phyloP scores from a whole-genome alignment of 2,329 filamentous ascomycete genomes.

The Apiospora phragmitis region DNA sequence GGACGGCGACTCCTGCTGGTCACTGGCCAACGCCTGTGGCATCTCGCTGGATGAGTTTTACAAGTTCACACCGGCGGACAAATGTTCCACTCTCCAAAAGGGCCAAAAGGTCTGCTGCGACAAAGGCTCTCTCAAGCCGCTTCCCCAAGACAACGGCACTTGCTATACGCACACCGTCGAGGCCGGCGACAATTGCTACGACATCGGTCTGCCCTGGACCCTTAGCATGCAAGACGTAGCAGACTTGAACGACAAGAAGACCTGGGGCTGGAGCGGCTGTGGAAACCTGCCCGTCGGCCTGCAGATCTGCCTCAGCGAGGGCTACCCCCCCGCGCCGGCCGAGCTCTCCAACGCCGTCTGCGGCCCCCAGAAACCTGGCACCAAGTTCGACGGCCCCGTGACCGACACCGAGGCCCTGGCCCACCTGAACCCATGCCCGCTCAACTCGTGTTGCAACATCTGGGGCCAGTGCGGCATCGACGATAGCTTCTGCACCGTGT shows the following conservation, averaged over 20 bases:
- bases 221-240: not conserved
- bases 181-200: not conserved
- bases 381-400: constrained; percentile 26
- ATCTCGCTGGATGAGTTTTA: constrained; percentile 12
- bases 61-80: constrained; percentile 12
- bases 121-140: constrained; percentile 16
- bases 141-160: constrained; percentile 19
- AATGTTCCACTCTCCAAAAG: constrained; percentile 16
- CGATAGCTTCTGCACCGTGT: not conserved
- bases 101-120: constrained; percentile 22
- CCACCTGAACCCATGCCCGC: constrained; percentile 46
- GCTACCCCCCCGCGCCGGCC: constrained; percentile 41
- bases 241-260: constrained; percentile 8
- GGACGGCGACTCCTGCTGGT: not conserved
- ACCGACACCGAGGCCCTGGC: constrained; percentile 32
- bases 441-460: constrained; percentile 42
- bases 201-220: not conserved
- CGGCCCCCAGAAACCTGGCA: constrained; percentile 45
- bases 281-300: constrained; percentile 27
- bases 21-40: not conserved
- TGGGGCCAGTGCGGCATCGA: constrained; percentile 30
- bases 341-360: constrained; percentile 39
- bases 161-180: constrained; percentile 19
- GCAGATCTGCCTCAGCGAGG: constrained; percentile 41
- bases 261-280: constrained; percentile 40